A percentile compares a stretch with the other conserved stretches of the same genome.
These are phyloP conservation scores for Suhomyces wounanorum DNA, from an alignment of 1,139 yeast genomes.

Conservation along the genomic window DNA sequence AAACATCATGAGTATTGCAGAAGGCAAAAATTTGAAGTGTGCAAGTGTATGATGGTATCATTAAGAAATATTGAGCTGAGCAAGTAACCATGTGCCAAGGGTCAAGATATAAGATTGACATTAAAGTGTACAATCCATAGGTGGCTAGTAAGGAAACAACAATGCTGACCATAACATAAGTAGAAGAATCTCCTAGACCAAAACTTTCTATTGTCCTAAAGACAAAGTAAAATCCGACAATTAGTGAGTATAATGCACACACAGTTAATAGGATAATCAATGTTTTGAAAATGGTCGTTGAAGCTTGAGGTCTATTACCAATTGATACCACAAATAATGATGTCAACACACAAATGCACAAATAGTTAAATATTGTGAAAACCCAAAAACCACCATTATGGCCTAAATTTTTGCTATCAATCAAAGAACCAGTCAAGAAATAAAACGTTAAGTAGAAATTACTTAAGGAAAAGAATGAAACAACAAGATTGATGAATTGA, in stretches of 20 bases:
- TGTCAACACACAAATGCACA: conserved; percentile 76
- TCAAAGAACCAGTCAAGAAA: conserved; percentile 86
- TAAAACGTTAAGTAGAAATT: conserved; percentile 90
- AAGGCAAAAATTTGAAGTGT: conserved; percentile 91
- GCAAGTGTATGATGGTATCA: conserved; percentile 90
- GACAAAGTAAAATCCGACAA: conserved; percentile 83
- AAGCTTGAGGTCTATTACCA: conserved; percentile 95
- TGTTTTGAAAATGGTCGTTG: conserved; percentile 64
- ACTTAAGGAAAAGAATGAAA: conserved; percentile 88
- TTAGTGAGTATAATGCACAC: conserved; percentile 79
- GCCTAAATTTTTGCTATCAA: conserved; percentile 53
- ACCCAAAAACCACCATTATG: conserved; percentile 74
- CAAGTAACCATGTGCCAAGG: conserved; percentile 95
- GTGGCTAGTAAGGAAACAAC: conserved; percentile 88
- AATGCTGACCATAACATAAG: conserved; percentile 68
- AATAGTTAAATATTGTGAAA: conserved; percentile 81
- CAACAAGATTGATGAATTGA: conserved; percentile 72
- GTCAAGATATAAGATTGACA: conserved; percentile 80
- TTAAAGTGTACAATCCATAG: conserved; percentile 79
- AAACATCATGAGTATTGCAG: conserved; percentile 93
- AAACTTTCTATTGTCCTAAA: conserved; percentile 49
- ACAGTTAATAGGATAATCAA: conserved; percentile 72
- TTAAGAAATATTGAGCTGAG: conserved; percentile 77
- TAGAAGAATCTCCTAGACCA: conserved; percentile 42
- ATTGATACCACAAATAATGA: conserved; percentile 87